Evolutionary conservation across 164 flowering plant genomes (phyloP).

Genomic region (Vitis amurensis): DNA sequence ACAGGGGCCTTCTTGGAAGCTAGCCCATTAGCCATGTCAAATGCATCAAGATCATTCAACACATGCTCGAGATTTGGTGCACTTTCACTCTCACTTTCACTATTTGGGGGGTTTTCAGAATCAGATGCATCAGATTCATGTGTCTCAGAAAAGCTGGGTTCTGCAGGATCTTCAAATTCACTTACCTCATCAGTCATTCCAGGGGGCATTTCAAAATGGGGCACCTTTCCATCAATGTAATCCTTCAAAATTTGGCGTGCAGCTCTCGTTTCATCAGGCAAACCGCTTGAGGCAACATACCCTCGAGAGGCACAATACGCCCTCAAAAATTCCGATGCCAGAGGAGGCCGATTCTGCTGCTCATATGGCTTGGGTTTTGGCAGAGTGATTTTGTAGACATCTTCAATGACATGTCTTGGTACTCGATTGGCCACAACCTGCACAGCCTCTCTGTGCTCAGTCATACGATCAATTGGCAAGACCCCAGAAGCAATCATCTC

Average conservation of each 20-base stretch:
- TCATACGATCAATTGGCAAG: conserved; percentile 90
- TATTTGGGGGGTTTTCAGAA: conserved; percentile 17
- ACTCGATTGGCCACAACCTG: conserved; percentile 87
- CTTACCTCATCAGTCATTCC: conserved; percentile 35
- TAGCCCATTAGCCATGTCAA: conserved; percentile 65
- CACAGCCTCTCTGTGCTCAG: conserved; percentile 82
- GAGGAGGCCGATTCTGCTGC: conserved; percentile 73
- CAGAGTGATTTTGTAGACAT: conserved; percentile 64
- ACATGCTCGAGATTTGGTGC: conserved; percentile 40
- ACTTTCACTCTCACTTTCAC: conserved; percentile 18
- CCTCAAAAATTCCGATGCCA: conserved; percentile 72
- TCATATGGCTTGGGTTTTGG: conserved; percentile 93
- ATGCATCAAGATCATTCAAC: conserved; percentile 66
- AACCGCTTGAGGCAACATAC: conserved; percentile 80
- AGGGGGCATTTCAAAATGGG: conserved; percentile 81
- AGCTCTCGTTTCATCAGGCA: conserved; percentile 92
- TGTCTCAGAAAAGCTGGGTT: conserved; percentile 6
- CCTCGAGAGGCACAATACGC: conserved; percentile 89
- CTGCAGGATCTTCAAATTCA: conserved; percentile 18
- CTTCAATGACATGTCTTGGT: conserved; percentile 60
- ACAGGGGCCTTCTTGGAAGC: conserved; percentile 30
- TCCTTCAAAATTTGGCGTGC: conserved; percentile 85
- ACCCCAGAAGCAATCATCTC: conserved; percentile 97
- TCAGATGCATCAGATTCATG: conserved; percentile 41
- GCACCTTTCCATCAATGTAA: conserved; percentile 85